Evolutionary conservation across 2,329 filamentous ascomycete species (phyloP).

Genomic region (Paraconiothyrium sp.): DNA sequence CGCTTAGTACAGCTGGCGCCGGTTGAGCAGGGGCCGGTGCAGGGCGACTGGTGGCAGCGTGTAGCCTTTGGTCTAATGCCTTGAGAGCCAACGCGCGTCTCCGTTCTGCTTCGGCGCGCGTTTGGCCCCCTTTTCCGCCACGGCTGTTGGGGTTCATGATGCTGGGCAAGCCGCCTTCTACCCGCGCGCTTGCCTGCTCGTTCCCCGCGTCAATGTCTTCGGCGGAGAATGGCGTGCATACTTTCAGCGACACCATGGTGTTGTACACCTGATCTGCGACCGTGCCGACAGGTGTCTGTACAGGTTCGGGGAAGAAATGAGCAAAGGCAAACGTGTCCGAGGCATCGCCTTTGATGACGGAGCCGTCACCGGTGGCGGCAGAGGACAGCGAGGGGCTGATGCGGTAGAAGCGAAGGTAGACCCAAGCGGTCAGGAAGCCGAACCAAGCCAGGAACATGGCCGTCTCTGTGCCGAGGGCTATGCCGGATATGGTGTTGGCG

Average conservation of each 20-base stretch:
- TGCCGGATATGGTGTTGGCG: conserved; percentile 73
- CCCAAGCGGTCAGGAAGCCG: conserved; percentile 90
- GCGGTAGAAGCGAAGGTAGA: conserved; percentile 96
- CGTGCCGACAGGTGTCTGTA: conserved; percentile 79
- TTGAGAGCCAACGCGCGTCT: conserved; percentile 88
- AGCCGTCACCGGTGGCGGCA: conserved; percentile 61
- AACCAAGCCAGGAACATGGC: conserved; percentile 81
- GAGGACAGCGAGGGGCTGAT: conserved; percentile 67
- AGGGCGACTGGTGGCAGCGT: conserved; percentile 74
- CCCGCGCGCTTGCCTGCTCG: conserved; percentile 73
- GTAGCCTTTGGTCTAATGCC: conserved; percentile 88
- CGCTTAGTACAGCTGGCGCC: conserved; percentile 42
- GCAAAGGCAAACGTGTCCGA: conserved; percentile 96
- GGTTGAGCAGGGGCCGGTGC: conserved; percentile 53
- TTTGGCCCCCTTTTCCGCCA: conserved; percentile 65
- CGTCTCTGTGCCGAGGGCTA: conserved; percentile 74
- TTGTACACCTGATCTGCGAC: conserved; percentile 80
- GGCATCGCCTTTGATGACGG: conserved; percentile 81
- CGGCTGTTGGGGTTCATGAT: conserved; percentile 62
- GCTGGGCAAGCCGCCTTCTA: conserved; percentile 68
- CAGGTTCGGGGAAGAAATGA: conserved; percentile 89
- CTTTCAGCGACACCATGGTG: conserved; percentile 74
- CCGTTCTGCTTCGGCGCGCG: conserved; percentile 90
- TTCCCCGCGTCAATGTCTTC: conserved; percentile 80
- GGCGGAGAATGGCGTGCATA: conserved; percentile 86